These are phyloP conservation scores for Aphanomyces invadans DNA, from an alignment of 352 stramenopile species.

Conservation along the genomic window DNA sequence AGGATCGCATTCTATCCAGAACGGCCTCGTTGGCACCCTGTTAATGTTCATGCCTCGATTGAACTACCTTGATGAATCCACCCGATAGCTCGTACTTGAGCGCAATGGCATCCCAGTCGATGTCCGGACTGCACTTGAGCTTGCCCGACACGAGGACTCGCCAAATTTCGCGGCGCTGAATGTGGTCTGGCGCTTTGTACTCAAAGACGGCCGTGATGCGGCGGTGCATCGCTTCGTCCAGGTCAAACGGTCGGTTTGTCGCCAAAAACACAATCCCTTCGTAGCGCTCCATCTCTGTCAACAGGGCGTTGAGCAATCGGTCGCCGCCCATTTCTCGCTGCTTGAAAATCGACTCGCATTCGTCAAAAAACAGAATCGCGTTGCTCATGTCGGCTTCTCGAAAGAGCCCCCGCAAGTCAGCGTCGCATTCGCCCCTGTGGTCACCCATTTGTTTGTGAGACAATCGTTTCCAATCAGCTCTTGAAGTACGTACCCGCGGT, in stretches of 20 bases:
- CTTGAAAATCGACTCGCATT: slow-evolving; percentile 85
- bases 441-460: too few species aligned
- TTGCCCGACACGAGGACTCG: slow-evolving; percentile 51
- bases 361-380: slow-evolving; percentile 84
- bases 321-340: slow-evolving; percentile 75
- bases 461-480: too few species aligned
- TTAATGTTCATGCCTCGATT: too few species aligned
- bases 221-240: slow-evolving; percentile 87
- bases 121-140: slow-evolving; percentile 46
- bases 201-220: slow-evolving; percentile 85
- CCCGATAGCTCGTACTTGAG: slow-evolving; percentile 85
- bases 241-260: slow-evolving; percentile 81
- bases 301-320: slow-evolving; percentile 66
- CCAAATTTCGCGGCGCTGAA: slow-evolving; percentile 81
- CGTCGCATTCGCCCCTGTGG: slow-evolving; percentile 50
- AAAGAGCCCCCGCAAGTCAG: slow-evolving; percentile 75
- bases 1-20: slow-evolving; percentile 81
- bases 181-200: slow-evolving; percentile 78
- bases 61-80: slow-evolving; percentile 83
- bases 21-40: too few species aligned
- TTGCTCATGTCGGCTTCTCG: slow-evolving; percentile 86
- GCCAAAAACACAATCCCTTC: slow-evolving; percentile 83
- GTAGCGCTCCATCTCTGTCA: slow-evolving; percentile 85
- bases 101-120: slow-evolving; percentile 78
- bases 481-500: slow-evolving; percentile 32